These are phyloP conservation scores for Euryodendron excelsum DNA, from an alignment of 148 eudicot species.

Conservation along the genomic window DNA sequence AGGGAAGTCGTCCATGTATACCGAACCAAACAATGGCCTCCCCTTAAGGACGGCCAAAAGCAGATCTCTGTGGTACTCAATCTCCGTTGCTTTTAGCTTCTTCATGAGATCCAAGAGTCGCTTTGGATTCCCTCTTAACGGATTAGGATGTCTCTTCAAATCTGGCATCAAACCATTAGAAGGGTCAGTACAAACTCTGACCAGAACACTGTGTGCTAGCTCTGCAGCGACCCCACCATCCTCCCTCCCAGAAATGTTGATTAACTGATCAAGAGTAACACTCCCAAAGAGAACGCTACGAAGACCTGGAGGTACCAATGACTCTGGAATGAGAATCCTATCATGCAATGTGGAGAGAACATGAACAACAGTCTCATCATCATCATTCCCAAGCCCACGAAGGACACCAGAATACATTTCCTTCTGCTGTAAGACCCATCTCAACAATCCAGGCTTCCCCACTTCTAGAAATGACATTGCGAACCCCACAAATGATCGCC, in stretches of 20 bases:
- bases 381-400: constrained; percentile 83
- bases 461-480: constrained; percentile 91
- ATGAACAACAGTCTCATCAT: constrained; percentile 72
- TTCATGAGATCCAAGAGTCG: constrained; percentile 81
- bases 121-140: constrained; percentile 70
- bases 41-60: constrained; percentile 79
- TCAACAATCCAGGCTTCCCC: constrained; percentile 75
- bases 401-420: constrained; percentile 77
- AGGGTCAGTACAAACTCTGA: constrained; percentile 80
- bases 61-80: constrained; percentile 59
- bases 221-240: constrained; percentile 57
- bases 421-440: constrained; percentile 80
- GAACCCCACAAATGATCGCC: constrained; percentile 75
- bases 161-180: constrained; percentile 93
- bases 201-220: constrained; percentile 62
- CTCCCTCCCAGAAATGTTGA: constrained; percentile 58
- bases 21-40: constrained; percentile 63
- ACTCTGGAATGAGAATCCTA: constrained; percentile 65
- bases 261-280: constrained; percentile 78
- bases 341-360: constrained; percentile 74
- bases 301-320: constrained; percentile 73
- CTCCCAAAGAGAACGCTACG: constrained; percentile 96
- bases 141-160: constrained; percentile 49
- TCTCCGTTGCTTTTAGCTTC: constrained; percentile 79
- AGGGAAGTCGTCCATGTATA: constrained; percentile 82